These are phyloP conservation scores for Phytophthora boehmeriae DNA, from an alignment of 352 stramenopile species.

Conservation along the genomic window DNA sequence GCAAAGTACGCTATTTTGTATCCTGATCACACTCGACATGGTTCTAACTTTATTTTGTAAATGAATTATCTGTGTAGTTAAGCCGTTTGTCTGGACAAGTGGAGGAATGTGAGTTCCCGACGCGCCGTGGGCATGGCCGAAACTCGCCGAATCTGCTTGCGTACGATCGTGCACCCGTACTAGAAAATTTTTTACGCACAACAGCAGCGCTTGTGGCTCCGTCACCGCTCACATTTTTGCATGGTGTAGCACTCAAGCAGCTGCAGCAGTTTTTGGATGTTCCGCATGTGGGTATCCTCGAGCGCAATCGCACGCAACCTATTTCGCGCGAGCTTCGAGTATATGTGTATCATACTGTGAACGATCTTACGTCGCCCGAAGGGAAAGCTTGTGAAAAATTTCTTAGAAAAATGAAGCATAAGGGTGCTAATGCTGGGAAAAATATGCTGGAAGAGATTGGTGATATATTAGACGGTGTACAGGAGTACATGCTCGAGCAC, in stretches of 20 bases:
- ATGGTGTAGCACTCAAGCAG: slow-evolving; percentile 78
- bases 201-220: slow-evolving; percentile 76
- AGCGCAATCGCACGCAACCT: slow-evolving; percentile 82
- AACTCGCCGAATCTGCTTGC: slow-evolving; percentile 68
- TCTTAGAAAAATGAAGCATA: slow-evolving; percentile 59
- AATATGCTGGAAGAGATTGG: slow-evolving; percentile 77
- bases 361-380: slow-evolving; percentile 76
- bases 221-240: slow-evolving; percentile 74
- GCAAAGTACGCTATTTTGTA: slow-evolving; percentile 57
- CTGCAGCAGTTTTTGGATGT: slow-evolving; percentile 85
- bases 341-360: slow-evolving; percentile 83
- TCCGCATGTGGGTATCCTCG: slow-evolving; percentile 67
- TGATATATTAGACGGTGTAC: slow-evolving; percentile 79
- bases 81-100: slow-evolving; percentile 71
- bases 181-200: slow-evolving; percentile 81
- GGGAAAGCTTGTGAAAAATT: slow-evolving; percentile 84
- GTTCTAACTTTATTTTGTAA: too few relatives aligned
- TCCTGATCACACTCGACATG: neutral
- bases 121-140: slow-evolving; percentile 57
- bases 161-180: slow-evolving; percentile 66
- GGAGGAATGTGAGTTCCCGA: slow-evolving; percentile 74
- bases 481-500: slow-evolving; percentile 89
- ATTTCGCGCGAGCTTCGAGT: slow-evolving; percentile 77
- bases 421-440: slow-evolving; percentile 46
- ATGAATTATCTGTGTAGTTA: slow-evolving; percentile 51